Conservation (phyloP, 2,329 filamentous ascomycete genomes). For the Cercospora nicotianae region DNA sequence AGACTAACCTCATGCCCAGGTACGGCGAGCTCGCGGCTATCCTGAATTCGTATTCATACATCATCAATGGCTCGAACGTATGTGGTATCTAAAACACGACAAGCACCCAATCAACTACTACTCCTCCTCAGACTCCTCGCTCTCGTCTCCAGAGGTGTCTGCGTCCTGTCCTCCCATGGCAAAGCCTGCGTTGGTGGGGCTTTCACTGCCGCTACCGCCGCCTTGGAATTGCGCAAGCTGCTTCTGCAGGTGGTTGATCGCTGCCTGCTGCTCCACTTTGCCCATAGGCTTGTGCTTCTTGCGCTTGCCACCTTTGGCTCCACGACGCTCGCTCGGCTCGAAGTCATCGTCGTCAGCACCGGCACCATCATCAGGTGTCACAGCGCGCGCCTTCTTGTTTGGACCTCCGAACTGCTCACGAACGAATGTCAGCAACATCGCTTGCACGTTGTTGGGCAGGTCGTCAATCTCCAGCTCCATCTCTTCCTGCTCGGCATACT, state of each 20-base stretch:
- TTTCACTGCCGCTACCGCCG: slow-evolving; percentile 28
- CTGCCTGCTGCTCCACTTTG: slow-evolving; percentile 68
- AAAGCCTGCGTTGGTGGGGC: slow-evolving; percentile 25
- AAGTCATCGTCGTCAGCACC: slow-evolving; percentile 50
- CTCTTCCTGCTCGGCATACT: slow-evolving; percentile 62
- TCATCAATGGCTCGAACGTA: slow-evolving; percentile 12
- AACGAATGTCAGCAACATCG: slow-evolving; percentile 58
- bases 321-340: slow-evolving; percentile 40
- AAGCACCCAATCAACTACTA: slow-evolving; percentile 20
- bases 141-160: slow-evolving; percentile 37
- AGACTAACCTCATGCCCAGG: slow-evolving; percentile 7
- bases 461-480: slow-evolving; percentile 67
- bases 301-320: slow-evolving; percentile 47
- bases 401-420: slow-evolving; percentile 44
- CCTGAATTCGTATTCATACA: slow-evolving; percentile 17
- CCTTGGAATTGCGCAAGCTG: slow-evolving; percentile 49
- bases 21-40: not conserved
- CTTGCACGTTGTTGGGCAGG: slow-evolving; percentile 55
- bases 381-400: slow-evolving; percentile 29
- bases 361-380: slow-evolving; percentile 40
- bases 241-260: slow-evolving; percentile 63
- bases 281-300: slow-evolving; percentile 79
- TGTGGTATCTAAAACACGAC: slow-evolving; percentile 5
- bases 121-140: slow-evolving; percentile 41
- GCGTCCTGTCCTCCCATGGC: slow-evolving; percentile 22